Evolutionary conservation across 441 rosid genomes (phyloP), one percentile per base, ranked within the genome.

Genomic region (Mallotus japonicus): DNA sequence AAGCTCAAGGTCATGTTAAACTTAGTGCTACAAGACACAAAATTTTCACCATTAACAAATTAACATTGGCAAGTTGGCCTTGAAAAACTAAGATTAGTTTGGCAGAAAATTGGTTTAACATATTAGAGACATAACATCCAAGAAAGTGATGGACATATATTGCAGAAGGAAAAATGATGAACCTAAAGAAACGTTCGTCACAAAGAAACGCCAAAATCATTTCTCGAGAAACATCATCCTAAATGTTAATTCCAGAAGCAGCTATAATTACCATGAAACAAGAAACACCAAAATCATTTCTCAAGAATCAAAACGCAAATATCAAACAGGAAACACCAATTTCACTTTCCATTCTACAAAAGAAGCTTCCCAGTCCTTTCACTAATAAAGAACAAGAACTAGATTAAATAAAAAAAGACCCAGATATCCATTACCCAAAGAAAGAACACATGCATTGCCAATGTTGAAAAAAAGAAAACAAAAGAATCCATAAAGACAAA

Each of bases 341-440:
- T 24, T 9, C 17, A 65, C 28, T 44, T 16, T 19, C 3, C 55
- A 47, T 47, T 63, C n/a, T 42, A 20, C 56, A 65, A 22, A 9
- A 6, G 8, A 51, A 10, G 8, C 61, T 32, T 67, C 28, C 56
- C 59, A 53, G n/a, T 53, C 17, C 17, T 17, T 16, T 24, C 47
- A 67, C 58, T 51, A 15, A 69, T 40, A n/a, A 57, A 69, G 63
- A 20, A 69, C 75, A 51, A 8, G 10, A 62, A 53, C 7, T 22
- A 51, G 37, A 19, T 53, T 16, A 72, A 46, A n/a, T 44, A 8
- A 46, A 37, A n/a, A 42, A 1, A 22, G 51, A 51, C 47, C n/a
- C 14, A 19, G 12, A 70, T 12, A 32, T 12, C n/a, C 57, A 28
- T 46, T 60, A 19, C 5, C 14, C 19, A 13, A 6, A 61, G 24